These are phyloP conservation scores for Pythium grandisporangium DNA, from an alignment of 352 stramenopile species.

Conservation along the genomic window DNA sequence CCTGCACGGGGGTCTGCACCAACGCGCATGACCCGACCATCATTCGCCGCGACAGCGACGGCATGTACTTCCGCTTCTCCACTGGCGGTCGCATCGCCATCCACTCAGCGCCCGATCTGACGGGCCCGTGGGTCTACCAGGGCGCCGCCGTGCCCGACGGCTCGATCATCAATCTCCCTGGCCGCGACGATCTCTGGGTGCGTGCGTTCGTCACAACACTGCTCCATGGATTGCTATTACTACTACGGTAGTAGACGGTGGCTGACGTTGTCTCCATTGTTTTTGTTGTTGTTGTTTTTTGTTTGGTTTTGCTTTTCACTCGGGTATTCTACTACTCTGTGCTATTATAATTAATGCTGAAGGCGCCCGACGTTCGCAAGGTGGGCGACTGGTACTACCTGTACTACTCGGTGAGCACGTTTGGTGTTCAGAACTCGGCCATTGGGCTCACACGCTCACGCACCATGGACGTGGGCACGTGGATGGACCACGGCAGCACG, in stretches of 20 bases:
- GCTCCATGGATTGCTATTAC: too few relatives aligned
- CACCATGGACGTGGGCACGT: constrained; percentile 33
- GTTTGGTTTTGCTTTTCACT: too few relatives aligned
- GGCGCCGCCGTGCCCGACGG: constrained; percentile 25
- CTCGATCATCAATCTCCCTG: constrained; percentile 31
- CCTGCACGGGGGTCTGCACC: constrained; percentile 7
- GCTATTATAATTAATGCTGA: too few relatives aligned
- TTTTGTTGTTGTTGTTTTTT: not conserved
- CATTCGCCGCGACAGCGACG: constrained; percentile 24
- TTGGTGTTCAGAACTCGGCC: constrained; percentile 31
- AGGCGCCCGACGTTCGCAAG: constrained; percentile 34
- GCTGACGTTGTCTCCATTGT: not conserved
- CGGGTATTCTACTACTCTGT: too few relatives aligned
- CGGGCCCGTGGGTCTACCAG: constrained; percentile 31
- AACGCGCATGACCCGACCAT: constrained; percentile 46
- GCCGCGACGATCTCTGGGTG: constrained; percentile 39
- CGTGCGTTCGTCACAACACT: too few relatives aligned
- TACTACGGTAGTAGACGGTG: not conserved
- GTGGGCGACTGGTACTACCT: constrained; percentile 42
- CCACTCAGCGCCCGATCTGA: constrained; percentile 28
- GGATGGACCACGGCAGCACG: constrained; percentile 20
- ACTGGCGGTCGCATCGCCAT: constrained; percentile 41
- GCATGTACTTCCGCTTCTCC: constrained; percentile 49
- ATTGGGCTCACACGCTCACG: constrained; percentile 30
- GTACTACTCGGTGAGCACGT: constrained; percentile 47